Base-by-base conservation (phyloP, 108 stramenopile genomes). In the Pseudonitzschia delicatissima region DNA sequence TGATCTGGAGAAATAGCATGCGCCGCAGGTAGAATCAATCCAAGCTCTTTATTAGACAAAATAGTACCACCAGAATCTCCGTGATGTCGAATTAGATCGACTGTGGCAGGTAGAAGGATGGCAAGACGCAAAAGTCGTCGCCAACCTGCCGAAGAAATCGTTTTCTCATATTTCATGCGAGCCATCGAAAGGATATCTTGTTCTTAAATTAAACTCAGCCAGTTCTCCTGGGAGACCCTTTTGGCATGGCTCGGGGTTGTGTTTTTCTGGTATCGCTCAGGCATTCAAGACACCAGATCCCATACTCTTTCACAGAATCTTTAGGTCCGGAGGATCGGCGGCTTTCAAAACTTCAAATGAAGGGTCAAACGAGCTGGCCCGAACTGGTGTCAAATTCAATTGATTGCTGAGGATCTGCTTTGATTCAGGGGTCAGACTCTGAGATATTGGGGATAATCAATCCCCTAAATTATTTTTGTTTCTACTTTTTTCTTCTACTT, bases 231-330 rank as follows among this genome's bases (percentile, higher is more conserved):
- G n/a, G n/a, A n/a, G n/a, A n/a, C n/a, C n/a, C n/a, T n/a, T n/a
- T n/a, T n/a, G n/a, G n/a, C n/a, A n/a, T n/a, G n/a, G n/a, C n/a
- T n/a, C n/a, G n/a, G n/a, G n/a, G n/a, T n/a, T n/a, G n/a, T n/a
- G n/a, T n/a, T 33, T 58, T 35, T 61, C 36, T 12, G 40, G 25
- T 61, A 18, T 61, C n/a, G 40, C 34, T 66, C 73, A 74, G 27
- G 55, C 66, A 13, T 74, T 66, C 29, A 74, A 74, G 25, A 40
- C 49, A 36, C 21, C 21, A 25, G 57, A 74, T 4, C 66, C 73
- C n/a, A n/a, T n/a, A n/a, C n/a, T n/a, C n/a, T n/a, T n/a, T n/a
- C n/a, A n/a, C n/a, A n/a, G n/a, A n/a, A n/a, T n/a, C n/a, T n/a
- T n/a, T n/a, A n/a, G n/a, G n/a, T n/a, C n/a, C n/a, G n/a, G n/a